phyloP scores from a whole-genome alignment of 805 yeast genomes.

The Limtongia smithiae region DNA sequence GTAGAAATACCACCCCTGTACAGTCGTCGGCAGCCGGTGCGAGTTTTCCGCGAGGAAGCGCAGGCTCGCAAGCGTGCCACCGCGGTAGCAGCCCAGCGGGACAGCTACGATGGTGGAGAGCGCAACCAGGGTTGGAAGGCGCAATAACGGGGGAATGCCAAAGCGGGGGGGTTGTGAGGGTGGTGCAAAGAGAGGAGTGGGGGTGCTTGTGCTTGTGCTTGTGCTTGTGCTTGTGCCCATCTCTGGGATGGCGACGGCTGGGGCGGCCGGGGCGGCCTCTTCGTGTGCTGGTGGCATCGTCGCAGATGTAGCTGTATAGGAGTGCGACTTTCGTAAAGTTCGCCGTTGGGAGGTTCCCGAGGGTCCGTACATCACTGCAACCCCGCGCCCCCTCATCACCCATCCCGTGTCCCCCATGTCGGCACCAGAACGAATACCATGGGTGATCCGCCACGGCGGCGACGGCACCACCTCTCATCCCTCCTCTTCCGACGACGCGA shows the following conservation, averaged over 20 bases:
- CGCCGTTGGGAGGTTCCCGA: neutral
- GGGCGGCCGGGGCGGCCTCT: too few relatives aligned
- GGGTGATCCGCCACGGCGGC: slow-evolving; percentile 5
- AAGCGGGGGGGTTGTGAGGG: slow-evolving; percentile 3
- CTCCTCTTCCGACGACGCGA: too few relatives aligned
- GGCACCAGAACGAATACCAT: neutral
- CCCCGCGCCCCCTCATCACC: too few relatives aligned
- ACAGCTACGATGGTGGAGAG: slow-evolving; percentile 28
- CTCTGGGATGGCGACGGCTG: too few relatives aligned
- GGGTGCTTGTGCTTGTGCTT: too few relatives aligned
- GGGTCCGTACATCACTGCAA: neutral
- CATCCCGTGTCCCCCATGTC: too few relatives aligned
- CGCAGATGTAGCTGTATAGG: too few relatives aligned
- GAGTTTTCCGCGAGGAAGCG: slow-evolving; percentile 75
- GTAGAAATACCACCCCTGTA: slow-evolving; percentile 85
- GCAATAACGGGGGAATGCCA: slow-evolving; percentile 7
- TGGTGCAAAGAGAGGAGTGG: neutral
- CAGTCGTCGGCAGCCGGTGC: slow-evolving; percentile 70
- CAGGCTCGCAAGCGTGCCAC: slow-evolving; percentile 53
- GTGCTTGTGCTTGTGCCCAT: too few relatives aligned
- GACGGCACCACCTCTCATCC: too few relatives aligned
- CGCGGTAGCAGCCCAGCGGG: slow-evolving; percentile 53
- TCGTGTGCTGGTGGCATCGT: too few relatives aligned
- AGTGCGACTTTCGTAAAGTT: too few relatives aligned
- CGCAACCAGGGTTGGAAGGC: slow-evolving; percentile 11